phyloP scores from a whole-genome alignment of 2,329 filamentous ascomycete species.

The Raffaelea albimanens region DNA sequence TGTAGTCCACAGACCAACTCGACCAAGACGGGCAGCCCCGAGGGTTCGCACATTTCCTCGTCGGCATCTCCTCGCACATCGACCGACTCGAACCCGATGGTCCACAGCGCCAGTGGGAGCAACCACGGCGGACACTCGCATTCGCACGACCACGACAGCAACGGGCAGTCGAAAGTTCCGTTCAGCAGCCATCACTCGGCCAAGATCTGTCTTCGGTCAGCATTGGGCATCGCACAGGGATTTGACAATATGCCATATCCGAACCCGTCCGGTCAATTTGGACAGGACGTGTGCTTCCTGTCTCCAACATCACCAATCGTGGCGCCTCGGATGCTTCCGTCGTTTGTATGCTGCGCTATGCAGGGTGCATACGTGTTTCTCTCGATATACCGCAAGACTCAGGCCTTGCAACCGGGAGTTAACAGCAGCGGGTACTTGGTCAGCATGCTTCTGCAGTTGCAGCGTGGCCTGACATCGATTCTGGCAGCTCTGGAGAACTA shows the following conservation, averaged over 20 bases:
- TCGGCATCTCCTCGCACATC: slow-evolving; percentile 1
- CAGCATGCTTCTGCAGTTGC: slow-evolving; percentile 28
- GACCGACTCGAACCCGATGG: background rate
- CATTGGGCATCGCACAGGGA: slow-evolving; percentile 35
- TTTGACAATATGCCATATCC: slow-evolving; percentile 38
- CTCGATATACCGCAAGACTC: slow-evolving; percentile 31
- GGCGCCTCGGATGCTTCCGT: slow-evolving; percentile 34
- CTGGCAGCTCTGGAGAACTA: slow-evolving; percentile 32
- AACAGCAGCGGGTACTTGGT: slow-evolving; percentile 16
- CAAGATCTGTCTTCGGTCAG: slow-evolving; percentile 38
- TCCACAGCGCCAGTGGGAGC: background rate
- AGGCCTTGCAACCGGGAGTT: slow-evolving; percentile 24
- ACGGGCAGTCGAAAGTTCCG: slow-evolving; percentile 15
- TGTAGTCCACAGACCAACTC: background rate
- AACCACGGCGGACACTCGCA: background rate
- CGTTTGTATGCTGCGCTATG: slow-evolving; percentile 36
- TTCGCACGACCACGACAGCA: background rate
- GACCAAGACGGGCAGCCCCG: slow-evolving; percentile 12
- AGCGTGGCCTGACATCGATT: slow-evolving; percentile 31
- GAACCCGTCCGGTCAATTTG: slow-evolving; percentile 25
- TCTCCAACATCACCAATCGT: slow-evolving; percentile 26
- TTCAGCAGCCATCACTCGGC: slow-evolving; percentile 37
- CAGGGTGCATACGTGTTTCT: slow-evolving; percentile 33
- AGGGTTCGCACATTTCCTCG: slow-evolving; percentile 14
- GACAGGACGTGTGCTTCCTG: slow-evolving; percentile 22